Evolutionary conservation across 768 basidiomycete genomes (phyloP).

Genomic region (Hydnomerulius pinastri): DNA sequence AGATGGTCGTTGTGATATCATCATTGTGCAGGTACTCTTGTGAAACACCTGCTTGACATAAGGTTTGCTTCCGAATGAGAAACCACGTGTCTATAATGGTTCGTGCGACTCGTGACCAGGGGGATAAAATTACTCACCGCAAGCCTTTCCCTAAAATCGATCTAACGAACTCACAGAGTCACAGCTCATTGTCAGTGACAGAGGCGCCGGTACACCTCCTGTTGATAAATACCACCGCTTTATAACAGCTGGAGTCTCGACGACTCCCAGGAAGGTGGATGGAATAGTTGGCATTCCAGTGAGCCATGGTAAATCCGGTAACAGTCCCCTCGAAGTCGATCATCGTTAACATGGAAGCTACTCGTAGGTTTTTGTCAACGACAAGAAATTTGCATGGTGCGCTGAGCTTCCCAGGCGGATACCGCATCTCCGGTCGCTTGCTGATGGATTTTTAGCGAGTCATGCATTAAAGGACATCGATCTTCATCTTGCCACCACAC

Average conservation of each 20-base stretch:
- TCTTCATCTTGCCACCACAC: constrained; percentile 87
- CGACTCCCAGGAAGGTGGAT: constrained; percentile 10
- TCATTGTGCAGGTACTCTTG: no score
- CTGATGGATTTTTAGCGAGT: constrained; percentile 54
- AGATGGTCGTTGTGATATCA: no score
- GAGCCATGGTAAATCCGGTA: constrained; percentile 22
- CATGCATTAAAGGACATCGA: constrained; percentile 94
- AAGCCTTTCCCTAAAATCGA: no score
- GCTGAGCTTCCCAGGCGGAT: constrained; percentile 14
- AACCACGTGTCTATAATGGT: no score
- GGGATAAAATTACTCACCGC: no score
- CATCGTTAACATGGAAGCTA: background rate
- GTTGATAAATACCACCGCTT: background rate
- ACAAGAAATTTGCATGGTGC: constrained; percentile 75
- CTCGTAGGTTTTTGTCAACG: constrained; percentile 68
- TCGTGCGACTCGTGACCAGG: no score
- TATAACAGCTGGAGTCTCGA: background rate
- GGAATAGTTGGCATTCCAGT: background rate
- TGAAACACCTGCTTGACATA: no score
- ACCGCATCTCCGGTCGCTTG: constrained; percentile 12
- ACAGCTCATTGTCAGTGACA: no score
- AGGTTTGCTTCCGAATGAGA: no score
- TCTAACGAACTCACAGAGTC: no score
- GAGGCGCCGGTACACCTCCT: no score
- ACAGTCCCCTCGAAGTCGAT: background rate